Percentiles rank a stretch among this genome's conserved stretches.
phyloP scores from a whole-genome alignment of 805 yeast species.

The Naumovozyma dairenensis region DNA sequence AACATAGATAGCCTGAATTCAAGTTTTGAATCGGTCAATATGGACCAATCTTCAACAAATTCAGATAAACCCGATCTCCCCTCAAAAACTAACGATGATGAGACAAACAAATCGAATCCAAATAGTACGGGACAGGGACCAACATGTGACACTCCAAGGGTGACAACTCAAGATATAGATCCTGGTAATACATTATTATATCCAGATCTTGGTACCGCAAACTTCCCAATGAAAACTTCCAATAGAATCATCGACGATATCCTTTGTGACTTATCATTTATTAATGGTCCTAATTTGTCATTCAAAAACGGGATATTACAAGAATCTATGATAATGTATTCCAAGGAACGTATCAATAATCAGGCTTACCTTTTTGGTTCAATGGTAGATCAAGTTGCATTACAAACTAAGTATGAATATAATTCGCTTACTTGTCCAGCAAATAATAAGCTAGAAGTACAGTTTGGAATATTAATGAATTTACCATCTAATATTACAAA shows the following conservation, averaged over 20 bases:
- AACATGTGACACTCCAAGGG: too few relatives aligned
- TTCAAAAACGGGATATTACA: constrained; percentile 23
- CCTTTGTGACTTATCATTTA: constrained; percentile 34
- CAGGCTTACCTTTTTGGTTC: constrained; percentile 19
- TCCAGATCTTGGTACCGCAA: constrained; percentile 9
- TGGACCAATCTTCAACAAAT: too few relatives aligned
- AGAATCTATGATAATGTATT: constrained; percentile 24
- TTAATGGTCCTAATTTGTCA: constrained; percentile 3
- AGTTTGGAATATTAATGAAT: constrained; percentile 23
- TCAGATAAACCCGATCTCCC: too few relatives aligned
- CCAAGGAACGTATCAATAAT: constrained; percentile 17
- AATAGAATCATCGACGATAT: constrained; percentile 62
- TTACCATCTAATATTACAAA: constrained; percentile 7
- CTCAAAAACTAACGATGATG: too few relatives aligned
- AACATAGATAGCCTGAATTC: too few relatives aligned
- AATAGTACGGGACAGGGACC: too few relatives aligned
- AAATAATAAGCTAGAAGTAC: constrained; percentile 24
- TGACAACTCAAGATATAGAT: constrained; percentile 8
- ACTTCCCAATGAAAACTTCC: constrained; percentile 45
- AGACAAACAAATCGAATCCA: too few relatives aligned
- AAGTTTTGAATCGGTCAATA: too few relatives aligned
- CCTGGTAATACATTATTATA: constrained; percentile 23
- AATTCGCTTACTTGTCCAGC: constrained; percentile 20
- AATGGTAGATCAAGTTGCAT: constrained; percentile 23
- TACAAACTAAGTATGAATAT: constrained; percentile 24